Base-by-base conservation (phyloP, 2,329 filamentous ascomycete species). In the Arthroderma sp. region DNA sequence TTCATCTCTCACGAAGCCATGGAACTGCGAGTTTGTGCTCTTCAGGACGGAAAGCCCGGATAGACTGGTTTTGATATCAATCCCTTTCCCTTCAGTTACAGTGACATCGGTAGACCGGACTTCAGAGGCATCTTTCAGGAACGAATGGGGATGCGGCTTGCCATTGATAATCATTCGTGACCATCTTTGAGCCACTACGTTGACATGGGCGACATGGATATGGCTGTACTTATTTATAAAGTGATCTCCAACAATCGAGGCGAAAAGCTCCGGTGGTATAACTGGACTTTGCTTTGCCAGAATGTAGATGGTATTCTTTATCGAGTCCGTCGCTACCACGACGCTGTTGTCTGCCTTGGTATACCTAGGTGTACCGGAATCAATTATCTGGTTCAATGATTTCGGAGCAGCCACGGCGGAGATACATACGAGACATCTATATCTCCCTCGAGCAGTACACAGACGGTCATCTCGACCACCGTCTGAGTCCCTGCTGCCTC, bases 241-340 rank as follows among this genome's bases (percentile, higher is more conserved):
- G 78, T 98, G 93, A 63, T 83, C 80, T 65, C 87, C 90, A 56
- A 98, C 78, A 65, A 87, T 86, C 66, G 85, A 82, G 63, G 87
- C 91, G 71, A 88, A 98, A 61, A 95, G 83, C 78, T 98, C 93
- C 0, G 93, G 91, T 15, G 93, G 91, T 65, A 85, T 89, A 66
- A 98, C 87, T 35, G 91, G 88, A 76, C 94, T 80, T 75, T 94
- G 86, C 77, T 95, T 96, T 68, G 93, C 91, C 69, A 88, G 86
- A 75, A 98, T 90, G 78, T 93, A 95, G 70, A 88, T 85, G 66
- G 87, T 97, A 76, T 98, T 95, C 79, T 98, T 98, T 77, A 97
- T 95, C 25, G 90, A 91, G 74, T 98, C 93, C 60, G 93, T 98
- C 62, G 93, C 90, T 60, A 98, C 91, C 59, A 98, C 83, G 63